Base-by-base conservation (phyloP, 768 basidiomycete species). In the Boletales sp. region DNA sequence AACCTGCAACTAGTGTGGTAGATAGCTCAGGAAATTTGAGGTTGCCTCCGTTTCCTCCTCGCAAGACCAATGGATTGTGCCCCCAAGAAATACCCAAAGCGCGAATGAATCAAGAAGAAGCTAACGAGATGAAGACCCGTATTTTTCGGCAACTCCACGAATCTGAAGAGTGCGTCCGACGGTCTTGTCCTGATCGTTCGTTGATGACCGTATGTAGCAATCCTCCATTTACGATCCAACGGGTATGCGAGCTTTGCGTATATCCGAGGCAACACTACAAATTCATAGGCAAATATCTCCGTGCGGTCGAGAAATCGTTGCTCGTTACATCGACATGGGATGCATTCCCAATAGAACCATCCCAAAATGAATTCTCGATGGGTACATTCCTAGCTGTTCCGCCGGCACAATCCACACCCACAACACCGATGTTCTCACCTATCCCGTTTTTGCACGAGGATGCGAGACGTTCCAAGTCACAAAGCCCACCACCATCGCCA, bases 221-320 rank as follows among this genome's bases (percentile, higher is more conserved):
- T 44, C 78, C 87, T 0, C 92, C 92, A 2, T 95, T 94, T 66
- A 94, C 92, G 9, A 87, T 94, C 48, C 93, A 95, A 68, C 83
- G 92, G 39, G 72, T 94, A 12, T 90, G 88, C 63, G 92, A 94
- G 62, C 82, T 95, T 21, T 83, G 84, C 56, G 57, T 87, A 12
- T 68, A 77, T 37, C 90, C 91, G 5, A 75, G 74, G 55, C 73
- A 77, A 41, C 79, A 90, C 57, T 94, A 94, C 76, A 82, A 74
- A 40, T 78, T 80, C 28, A 71, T 90, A 14, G 89, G 91, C 39
- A 95, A 94, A 70, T 94, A 92, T 64, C 78, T 93, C 35, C 87
- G 92, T 3, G 92, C 92, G 2, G 73, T 94, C 12, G 89, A 92
- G 61, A 87, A 86, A 62, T 75, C 86, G 12, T 72, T 91, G 18